Base-by-base conservation (phyloP, 352 stramenopile species). In the Globisporangium okanoganense region DNA sequence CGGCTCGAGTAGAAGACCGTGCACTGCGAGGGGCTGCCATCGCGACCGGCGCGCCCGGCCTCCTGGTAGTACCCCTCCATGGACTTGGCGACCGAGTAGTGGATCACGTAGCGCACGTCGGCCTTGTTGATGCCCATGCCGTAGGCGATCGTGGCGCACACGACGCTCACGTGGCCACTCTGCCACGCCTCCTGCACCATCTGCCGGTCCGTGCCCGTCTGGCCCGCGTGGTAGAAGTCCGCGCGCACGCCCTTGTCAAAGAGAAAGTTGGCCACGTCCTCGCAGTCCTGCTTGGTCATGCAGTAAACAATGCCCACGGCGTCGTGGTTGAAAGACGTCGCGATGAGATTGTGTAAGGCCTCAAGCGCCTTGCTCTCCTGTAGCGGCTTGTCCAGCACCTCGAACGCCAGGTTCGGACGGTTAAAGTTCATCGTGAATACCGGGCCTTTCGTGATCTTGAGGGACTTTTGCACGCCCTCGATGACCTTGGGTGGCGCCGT, bases 1-100 rank as follows among this genome's bases (percentile, higher is more conserved):
- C 78, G 73, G 22, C 71, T 66, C 45, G 78, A 85, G 73, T 97
- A 98, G 56, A 97, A 95, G 16, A 98, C 50, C 38, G 97, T 81
- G 63, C 95, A 98, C 54, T 97, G 87, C 44, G 88, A 90, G 12
- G 92, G 78, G 5, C 94, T 69, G 9, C 97, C 97, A 70, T 99
- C 98, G 57, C 98, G 84, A 2, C 98, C 98, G 2, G 93, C 97
- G 24, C 97, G 84, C 2, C 97, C 97, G 5, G 88, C 93, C 74
- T 99, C 96, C 73, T 99, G 97, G 76, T 98, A 99, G 75, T 99
- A 99, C 7, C 90, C 96, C 75, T 99, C 97, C 43, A 99, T 84
- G 51, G 88, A 97, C 72, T 94, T 94, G 65, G 86, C 84, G 52
- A 96, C 71, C 31, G 84, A 92, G 62, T 96, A 97, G 76, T 98